Conservation (phyloP, 2,329 filamentous ascomycete species). For the Botrytis galanthina region DNA sequence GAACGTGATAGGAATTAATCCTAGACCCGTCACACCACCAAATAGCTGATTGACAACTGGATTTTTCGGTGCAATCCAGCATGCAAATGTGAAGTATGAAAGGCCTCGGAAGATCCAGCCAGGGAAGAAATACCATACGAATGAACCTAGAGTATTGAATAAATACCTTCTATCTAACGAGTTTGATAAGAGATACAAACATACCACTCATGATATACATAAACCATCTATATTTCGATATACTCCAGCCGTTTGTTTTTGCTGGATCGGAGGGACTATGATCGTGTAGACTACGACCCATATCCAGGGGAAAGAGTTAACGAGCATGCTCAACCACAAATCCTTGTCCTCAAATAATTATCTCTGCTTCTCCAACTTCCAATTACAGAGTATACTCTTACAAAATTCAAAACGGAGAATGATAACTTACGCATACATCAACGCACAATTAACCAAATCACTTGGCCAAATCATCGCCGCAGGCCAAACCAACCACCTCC, state of each 20-base stretch:
- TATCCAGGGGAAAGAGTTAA: conserved; percentile 25
- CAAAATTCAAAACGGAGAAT: conserved; percentile 25
- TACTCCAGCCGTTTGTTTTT: conserved; percentile 49
- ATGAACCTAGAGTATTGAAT: background rate
- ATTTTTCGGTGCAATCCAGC: conserved; percentile 69
- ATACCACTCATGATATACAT: conserved; percentile 43
- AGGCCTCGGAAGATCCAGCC: conserved; percentile 51
- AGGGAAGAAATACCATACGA: conserved; percentile 53
- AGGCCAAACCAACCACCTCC: conserved; percentile 57
- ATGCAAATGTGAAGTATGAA: conserved; percentile 66
- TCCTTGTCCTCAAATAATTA: background rate
- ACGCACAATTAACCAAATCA: conserved; percentile 50
- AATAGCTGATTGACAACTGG: conserved; percentile 70
- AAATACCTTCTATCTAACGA: background rate
- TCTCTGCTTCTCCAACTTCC: background rate
- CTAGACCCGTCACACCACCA: conserved; percentile 63
- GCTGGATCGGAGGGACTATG: conserved; percentile 49
- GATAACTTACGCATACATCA: conserved; percentile 44
- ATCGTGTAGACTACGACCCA: conserved; percentile 54
- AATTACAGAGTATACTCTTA: background rate
- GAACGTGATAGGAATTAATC: conserved; percentile 69
- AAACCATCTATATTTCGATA: conserved; percentile 45
- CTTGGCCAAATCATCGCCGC: conserved; percentile 65
- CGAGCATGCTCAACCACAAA: background rate
- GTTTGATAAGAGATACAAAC: conserved; percentile 33